These are phyloP conservation scores for Alternaria ventricosa DNA, from an alignment of 2,329 filamentous ascomycete genomes.

Conservation along the genomic window DNA sequence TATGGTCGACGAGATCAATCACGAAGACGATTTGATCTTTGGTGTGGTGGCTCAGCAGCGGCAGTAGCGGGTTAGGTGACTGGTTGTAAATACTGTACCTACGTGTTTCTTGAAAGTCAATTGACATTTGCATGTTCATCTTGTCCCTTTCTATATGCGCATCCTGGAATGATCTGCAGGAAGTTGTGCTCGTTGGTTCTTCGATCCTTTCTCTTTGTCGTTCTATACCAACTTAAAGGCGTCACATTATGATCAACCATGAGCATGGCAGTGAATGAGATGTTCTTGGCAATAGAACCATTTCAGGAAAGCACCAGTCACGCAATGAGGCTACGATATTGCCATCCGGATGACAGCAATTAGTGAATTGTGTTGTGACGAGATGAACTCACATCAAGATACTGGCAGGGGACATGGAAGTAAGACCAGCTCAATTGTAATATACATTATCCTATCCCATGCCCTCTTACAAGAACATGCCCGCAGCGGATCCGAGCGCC, in stretches of 20 bases:
- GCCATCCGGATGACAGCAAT: neutral
- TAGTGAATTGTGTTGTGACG: too few species aligned
- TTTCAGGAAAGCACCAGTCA: neutral
- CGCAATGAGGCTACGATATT: neutral
- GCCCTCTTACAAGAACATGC: constrained; percentile 11
- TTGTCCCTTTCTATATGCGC: neutral
- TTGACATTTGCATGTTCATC: constrained; percentile 20
- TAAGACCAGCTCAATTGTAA: neutral
- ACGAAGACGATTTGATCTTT: neutral
- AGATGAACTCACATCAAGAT: neutral
- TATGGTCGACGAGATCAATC: neutral
- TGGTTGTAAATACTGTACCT: constrained; percentile 39
- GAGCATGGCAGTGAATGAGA: neutral
- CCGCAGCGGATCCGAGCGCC: constrained; percentile 10
- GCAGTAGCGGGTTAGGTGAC: neutral
- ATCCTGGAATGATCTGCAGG: neutral
- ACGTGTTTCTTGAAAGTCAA: constrained; percentile 26
- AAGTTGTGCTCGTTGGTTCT: neutral
- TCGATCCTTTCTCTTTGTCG: neutral
- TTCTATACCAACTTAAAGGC: neutral
- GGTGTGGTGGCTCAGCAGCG: neutral
- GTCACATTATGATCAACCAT: neutral
- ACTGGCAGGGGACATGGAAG: neutral
- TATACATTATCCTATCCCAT: neutral
- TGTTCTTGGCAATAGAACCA: neutral